These are phyloP conservation scores for Thelonectria rubi DNA, from an alignment of 2,329 filamentous ascomycete species.

Conservation along the genomic window DNA sequence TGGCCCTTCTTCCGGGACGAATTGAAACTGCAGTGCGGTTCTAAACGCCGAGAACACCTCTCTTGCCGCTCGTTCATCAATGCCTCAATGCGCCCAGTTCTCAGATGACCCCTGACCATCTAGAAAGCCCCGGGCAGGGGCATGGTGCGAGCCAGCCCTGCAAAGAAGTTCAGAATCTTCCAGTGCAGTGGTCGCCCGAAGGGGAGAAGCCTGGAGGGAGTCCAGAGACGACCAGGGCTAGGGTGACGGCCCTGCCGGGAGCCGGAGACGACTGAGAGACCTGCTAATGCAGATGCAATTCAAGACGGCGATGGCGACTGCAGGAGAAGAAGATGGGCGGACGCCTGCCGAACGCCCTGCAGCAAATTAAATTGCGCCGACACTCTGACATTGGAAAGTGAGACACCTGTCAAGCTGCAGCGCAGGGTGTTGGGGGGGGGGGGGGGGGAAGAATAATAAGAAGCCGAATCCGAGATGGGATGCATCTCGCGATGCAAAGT, in stretches of 20 bases:
- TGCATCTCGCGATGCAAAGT: not conserved
- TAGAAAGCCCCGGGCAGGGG: conserved; percentile 2
- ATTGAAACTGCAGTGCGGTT: not conserved
- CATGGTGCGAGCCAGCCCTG: conserved; percentile 7
- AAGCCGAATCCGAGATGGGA: conserved; percentile 1
- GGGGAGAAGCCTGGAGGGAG: not conserved
- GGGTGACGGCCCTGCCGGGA: conserved; percentile 17
- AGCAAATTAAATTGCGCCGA: conserved; percentile 2
- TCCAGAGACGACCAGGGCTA: conserved; percentile 9
- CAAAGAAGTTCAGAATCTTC: not conserved
- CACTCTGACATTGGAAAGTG: not conserved
- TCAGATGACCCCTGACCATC: not conserved
- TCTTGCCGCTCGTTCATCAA: conserved; percentile 15
- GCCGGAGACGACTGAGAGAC: conserved; percentile 3
- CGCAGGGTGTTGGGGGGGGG: no score
- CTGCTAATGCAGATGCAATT: conserved; percentile 32
- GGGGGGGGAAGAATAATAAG: not conserved
- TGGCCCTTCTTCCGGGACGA: conserved; percentile 8
- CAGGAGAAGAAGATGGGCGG: not conserved
- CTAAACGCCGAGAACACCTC: conserved; percentile 1
- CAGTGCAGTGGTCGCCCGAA: not conserved
- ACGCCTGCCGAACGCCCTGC: conserved; percentile 1
- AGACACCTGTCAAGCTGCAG: conserved; percentile 12
- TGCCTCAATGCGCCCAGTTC: conserved; percentile 12
- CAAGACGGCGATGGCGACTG: conserved; percentile 32